These are phyloP conservation scores for Vaccinium corymbosum DNA, from an alignment of 148 eudicot species.

Conservation along the genomic window DNA sequence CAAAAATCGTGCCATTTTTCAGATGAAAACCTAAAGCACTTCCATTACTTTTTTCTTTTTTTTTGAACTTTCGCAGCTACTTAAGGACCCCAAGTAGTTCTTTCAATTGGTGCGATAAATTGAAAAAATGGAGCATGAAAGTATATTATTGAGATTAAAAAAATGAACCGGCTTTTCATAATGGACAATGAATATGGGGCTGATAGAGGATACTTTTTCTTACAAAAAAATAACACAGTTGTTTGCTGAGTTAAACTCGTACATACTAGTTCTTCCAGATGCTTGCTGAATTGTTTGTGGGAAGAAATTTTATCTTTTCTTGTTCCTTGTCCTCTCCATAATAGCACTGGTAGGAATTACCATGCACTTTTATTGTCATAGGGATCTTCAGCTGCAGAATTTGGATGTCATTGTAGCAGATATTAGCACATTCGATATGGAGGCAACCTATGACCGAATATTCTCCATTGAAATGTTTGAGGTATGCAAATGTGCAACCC, in stretches of 20 bases:
- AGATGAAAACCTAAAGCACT: not conserved
- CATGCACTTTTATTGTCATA: slow-evolving; percentile 22
- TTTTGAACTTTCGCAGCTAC: not conserved
- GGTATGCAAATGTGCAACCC: slow-evolving; percentile 42
- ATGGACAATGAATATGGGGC: not conserved
- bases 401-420: slow-evolving; percentile 82
- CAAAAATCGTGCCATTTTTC: not conserved
- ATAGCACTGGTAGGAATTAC: not conserved
- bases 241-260: not conserved
- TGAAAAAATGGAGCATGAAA: not conserved
- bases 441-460: slow-evolving; percentile 73
- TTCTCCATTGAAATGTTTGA: slow-evolving; percentile 97
- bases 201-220: not conserved
- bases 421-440: slow-evolving; percentile 83
- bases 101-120: not conserved
- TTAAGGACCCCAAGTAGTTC: not conserved
- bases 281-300: not conserved
- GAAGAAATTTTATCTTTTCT: not conserved
- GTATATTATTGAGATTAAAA: not conserved
- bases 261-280: not conserved
- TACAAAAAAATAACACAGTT: not conserved
- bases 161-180: not conserved
- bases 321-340: too few species aligned
- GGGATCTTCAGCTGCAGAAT: slow-evolving; percentile 74
- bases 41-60: too few species aligned